These are phyloP conservation scores for Mrakia frigida DNA, from an alignment of 768 basidiomycete genomes.

Conservation along the genomic window DNA sequence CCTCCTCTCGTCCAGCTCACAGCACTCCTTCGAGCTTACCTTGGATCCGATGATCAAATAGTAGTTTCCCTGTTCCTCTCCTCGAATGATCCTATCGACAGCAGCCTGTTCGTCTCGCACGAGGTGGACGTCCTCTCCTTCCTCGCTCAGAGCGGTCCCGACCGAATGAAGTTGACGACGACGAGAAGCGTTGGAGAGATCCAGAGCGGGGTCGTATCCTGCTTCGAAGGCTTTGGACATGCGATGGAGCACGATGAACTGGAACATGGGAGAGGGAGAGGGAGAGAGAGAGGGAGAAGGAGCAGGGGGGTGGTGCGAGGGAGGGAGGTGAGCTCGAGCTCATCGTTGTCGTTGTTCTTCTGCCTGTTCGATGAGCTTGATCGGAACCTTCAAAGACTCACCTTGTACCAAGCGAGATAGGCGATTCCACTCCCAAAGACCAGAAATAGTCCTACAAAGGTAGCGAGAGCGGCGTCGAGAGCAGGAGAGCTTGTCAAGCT, in stretches of 20 bases:
- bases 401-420: constrained; percentile 78
- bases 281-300: constrained; percentile 6
- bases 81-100: constrained; percentile 73
- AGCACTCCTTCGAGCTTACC: too few species aligned
- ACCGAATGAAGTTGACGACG: background rate
- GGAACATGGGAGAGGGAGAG: background rate
- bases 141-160: constrained; percentile 30
- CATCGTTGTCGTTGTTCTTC: background rate
- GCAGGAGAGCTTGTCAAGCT: constrained; percentile 17
- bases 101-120: constrained; percentile 66
- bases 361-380: background rate
- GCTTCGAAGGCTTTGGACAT: constrained; percentile 71
- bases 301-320: background rate
- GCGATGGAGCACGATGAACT: constrained; percentile 28
- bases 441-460: constrained; percentile 23
- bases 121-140: constrained; percentile 49
- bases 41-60: constrained; percentile 73
- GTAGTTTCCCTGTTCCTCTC: constrained; percentile 65
- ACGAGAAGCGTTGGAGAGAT: constrained; percentile 46
- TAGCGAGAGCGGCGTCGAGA: constrained; percentile 29
- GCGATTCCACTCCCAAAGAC: constrained; percentile 67
- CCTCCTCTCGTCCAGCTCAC: too few species aligned
- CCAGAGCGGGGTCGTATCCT: constrained; percentile 78
- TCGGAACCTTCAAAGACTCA: constrained; percentile 39
- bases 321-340: background rate